A percentile compares a stretch with the other conserved stretches of the same genome.
Conservation (phyloP, 1,139 yeast genomes). For the Candida sojae region DNA sequence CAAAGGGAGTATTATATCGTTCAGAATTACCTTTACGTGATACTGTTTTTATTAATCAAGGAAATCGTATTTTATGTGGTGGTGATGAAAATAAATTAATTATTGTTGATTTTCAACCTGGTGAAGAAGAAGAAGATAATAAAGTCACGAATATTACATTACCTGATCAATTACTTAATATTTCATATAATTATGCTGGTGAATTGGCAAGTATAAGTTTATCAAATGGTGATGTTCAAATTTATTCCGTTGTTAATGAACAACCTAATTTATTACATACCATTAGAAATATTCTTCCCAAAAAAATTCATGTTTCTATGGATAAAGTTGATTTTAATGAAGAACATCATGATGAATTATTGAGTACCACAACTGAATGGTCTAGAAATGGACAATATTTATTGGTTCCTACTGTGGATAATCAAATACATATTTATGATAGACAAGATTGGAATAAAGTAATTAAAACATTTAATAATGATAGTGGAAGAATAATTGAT, state of each 20-base stretch:
- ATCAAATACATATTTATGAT: conserved; percentile 36
- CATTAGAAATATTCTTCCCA: conserved; percentile 40
- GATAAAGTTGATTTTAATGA: conserved; percentile 38
- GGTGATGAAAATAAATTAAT: conserved; percentile 74
- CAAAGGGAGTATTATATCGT: conserved; percentile 32
- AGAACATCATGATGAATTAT: conserved; percentile 42
- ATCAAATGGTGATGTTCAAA: conserved; percentile 64
- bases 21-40: conserved; percentile 69
- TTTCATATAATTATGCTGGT: conserved; percentile 64
- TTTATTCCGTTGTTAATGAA: conserved; percentile 60
- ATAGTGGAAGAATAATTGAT: conserved; percentile 14
- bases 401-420: conserved; percentile 38
- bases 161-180: conserved; percentile 57
- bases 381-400: conserved; percentile 55
- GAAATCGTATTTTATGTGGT: conserved; percentile 66
- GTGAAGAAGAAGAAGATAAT: conserved; percentile 8
- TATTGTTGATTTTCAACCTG: conserved; percentile 45
- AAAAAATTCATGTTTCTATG: conserved; percentile 35
- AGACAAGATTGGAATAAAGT: conserved; percentile 32
- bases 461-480: conserved; percentile 11
- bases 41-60: conserved; percentile 67
- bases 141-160: conserved; percentile 27
- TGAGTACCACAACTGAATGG: conserved; percentile 38
- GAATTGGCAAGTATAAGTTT: conserved; percentile 43
- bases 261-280: conserved; percentile 38